Evolutionary conservation across 73 alveolate species (phyloP).

Genomic region (Breviolum minutum): DNA sequence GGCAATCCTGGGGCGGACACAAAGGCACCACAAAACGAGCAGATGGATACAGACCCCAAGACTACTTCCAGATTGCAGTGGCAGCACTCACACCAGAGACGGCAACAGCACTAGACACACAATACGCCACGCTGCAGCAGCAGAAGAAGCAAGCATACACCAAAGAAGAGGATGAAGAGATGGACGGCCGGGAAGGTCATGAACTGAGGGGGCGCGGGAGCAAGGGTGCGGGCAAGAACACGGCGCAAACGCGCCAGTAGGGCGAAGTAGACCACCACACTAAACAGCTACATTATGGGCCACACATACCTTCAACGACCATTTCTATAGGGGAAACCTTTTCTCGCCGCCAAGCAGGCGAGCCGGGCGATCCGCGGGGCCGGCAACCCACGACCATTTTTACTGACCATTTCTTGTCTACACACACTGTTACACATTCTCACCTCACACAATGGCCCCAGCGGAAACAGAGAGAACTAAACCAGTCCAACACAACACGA

Average conservation of each 20-base stretch:
- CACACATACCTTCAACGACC: neutral
- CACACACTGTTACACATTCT: neutral
- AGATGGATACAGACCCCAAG: constrained; percentile 21
- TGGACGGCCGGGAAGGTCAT: neutral
- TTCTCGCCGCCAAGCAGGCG: constrained; percentile 63
- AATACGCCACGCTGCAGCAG: constrained; percentile 35
- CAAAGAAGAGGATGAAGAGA: neutral
- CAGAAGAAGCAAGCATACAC: constrained; percentile 18
- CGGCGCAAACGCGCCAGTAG: constrained; percentile 47
- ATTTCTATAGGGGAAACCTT: constrained; percentile 8
- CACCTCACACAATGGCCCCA: neutral
- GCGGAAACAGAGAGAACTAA: constrained; percentile 41
- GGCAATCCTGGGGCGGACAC: constrained; percentile 16
- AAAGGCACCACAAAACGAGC: constrained; percentile 8
- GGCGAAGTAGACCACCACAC: constrained; percentile 44
- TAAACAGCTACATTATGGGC: neutral
- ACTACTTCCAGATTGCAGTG: neutral
- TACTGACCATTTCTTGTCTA: constrained; percentile 39
- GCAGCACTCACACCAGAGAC: neutral
- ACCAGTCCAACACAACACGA: constrained; percentile 33
- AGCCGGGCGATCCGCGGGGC: constrained; percentile 82
- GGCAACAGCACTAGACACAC: constrained; percentile 10
- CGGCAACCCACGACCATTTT: constrained; percentile 3
- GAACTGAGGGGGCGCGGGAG: neutral
- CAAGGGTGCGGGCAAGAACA: neutral